Evolutionary conservation across 2,329 filamentous ascomycete genomes (phyloP).

Genomic region (Penicillium decumbens): DNA sequence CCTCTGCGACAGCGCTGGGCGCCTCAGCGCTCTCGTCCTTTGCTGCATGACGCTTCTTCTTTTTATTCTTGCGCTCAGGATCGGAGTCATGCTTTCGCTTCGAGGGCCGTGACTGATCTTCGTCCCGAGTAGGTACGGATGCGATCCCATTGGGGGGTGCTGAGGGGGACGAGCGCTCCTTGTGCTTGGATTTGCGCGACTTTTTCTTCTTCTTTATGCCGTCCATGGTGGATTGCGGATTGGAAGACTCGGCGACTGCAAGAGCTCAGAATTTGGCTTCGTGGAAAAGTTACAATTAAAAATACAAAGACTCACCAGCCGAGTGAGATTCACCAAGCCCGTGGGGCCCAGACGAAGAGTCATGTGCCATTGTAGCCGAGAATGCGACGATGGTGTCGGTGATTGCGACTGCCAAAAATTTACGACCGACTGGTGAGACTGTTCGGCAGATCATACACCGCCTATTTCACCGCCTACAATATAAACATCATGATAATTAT

Average conservation of each 20-base stretch:
- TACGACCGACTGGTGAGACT: background rate
- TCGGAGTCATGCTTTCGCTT: constrained; percentile 29
- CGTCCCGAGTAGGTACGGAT: background rate
- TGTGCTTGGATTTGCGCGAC: constrained; percentile 1
- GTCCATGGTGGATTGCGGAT: background rate
- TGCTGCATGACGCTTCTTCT: constrained; percentile 8
- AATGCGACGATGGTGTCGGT: background rate
- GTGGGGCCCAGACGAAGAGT: background rate
- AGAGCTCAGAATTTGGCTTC: background rate
- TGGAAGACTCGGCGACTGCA: constrained; percentile 3
- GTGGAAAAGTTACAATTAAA: background rate
- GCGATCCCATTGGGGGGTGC: background rate
- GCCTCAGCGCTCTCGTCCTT: constrained; percentile 1
- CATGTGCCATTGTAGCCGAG: background rate
- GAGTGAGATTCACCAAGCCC: background rate
- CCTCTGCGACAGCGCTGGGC: background rate
- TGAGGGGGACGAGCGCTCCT: background rate
- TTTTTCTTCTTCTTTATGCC: constrained; percentile 8
- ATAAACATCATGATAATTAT: background rate
- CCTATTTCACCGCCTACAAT: background rate
- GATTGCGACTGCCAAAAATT: constrained; percentile 7
- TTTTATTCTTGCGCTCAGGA: constrained; percentile 3
- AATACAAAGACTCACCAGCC: background rate
- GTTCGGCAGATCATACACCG: constrained; percentile 10
- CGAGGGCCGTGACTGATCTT: constrained; percentile 11